phyloP scores from a whole-genome alignment of 2,329 filamentous ascomycete genomes.

The Fragosphaeria purpurea region DNA sequence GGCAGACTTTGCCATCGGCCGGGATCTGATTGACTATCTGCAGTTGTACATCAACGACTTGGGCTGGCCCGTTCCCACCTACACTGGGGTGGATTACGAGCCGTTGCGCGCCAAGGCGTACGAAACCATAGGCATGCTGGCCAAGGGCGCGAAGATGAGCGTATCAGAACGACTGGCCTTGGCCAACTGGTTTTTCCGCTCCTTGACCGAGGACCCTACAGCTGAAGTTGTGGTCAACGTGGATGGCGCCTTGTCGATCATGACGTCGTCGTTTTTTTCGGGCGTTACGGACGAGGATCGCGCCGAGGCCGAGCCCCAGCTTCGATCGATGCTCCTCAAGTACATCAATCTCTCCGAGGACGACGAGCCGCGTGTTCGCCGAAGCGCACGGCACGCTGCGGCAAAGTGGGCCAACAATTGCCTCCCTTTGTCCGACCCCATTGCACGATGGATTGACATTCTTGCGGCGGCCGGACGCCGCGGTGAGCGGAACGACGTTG shows the following conservation, averaged over 20 bases:
- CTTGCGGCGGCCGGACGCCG: constrained; percentile 60
- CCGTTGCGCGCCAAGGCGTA: constrained; percentile 72
- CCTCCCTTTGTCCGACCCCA: constrained; percentile 66
- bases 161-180: constrained; percentile 38
- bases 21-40: constrained; percentile 56
- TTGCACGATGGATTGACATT: constrained; percentile 80
- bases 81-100: constrained; percentile 41
- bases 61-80: constrained; percentile 67
- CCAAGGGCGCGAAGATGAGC: constrained; percentile 51
- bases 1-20: constrained; percentile 39
- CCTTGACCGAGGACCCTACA: constrained; percentile 68
- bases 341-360: constrained; percentile 50
- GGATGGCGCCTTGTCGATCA: constrained; percentile 74
- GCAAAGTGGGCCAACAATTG: constrained; percentile 87
- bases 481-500: constrained; percentile 67
- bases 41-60: constrained; percentile 66
- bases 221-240: constrained; percentile 74
- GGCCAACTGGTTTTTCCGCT: constrained; percentile 69
- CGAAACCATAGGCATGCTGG: constrained; percentile 78
- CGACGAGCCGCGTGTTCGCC: constrained; percentile 41
- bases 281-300: constrained; percentile 2
- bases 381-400: constrained; percentile 70
- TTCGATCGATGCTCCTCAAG: constrained; percentile 50
- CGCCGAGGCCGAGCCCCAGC: constrained; percentile 19
- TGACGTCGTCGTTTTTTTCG: constrained; percentile 39